Conservation (phyloP, 768 basidiomycete genomes). For the Tricholoma flavovirens region DNA sequence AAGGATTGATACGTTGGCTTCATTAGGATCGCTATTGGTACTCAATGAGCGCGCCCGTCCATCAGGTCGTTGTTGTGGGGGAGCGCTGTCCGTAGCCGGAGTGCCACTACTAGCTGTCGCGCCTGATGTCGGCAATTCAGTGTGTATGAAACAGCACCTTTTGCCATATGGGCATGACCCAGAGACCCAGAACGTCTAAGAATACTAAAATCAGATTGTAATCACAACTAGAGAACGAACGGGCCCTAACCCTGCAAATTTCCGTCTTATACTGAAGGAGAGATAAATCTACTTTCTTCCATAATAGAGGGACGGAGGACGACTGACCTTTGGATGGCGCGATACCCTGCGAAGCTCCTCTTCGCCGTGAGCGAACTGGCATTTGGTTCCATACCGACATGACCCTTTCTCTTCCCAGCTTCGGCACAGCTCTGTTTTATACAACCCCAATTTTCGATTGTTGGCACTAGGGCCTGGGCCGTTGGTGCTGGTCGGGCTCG, state of each 20-base stretch:
- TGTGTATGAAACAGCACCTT: slow-evolving; percentile 91
- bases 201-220: slow-evolving; percentile 7
- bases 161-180: slow-evolving; percentile 92
- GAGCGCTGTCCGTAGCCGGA: slow-evolving; percentile 34
- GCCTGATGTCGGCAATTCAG: slow-evolving; percentile 68
- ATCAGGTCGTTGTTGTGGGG: slow-evolving; percentile 49
- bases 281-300: slow-evolving; percentile 14
- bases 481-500: slow-evolving; percentile 35
- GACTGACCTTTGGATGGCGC: slow-evolving; percentile 79
- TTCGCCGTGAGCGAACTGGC: slow-evolving; percentile 91
- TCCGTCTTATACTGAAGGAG: slow-evolving; percentile 80
- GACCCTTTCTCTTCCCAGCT: slow-evolving; percentile 92
- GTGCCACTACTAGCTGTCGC: slow-evolving; percentile 37
- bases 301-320: slow-evolving; percentile 5
- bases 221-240: slow-evolving; percentile 5
- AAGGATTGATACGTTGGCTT: slow-evolving; percentile 64
- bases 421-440: slow-evolving; percentile 86
- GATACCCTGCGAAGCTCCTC: slow-evolving; percentile 81
- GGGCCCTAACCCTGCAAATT: slow-evolving; percentile 76
- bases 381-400: slow-evolving; percentile 83
- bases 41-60: slow-evolving; percentile 62
- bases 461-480: slow-evolving; percentile 79
- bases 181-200: slow-evolving; percentile 88
- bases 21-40: slow-evolving; percentile 78
- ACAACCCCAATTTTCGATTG: slow-evolving; percentile 84